These are phyloP conservation scores for Inonotus hispidus DNA, from an alignment of 1,284 basidiomycete genomes.

Conservation along the genomic window DNA sequence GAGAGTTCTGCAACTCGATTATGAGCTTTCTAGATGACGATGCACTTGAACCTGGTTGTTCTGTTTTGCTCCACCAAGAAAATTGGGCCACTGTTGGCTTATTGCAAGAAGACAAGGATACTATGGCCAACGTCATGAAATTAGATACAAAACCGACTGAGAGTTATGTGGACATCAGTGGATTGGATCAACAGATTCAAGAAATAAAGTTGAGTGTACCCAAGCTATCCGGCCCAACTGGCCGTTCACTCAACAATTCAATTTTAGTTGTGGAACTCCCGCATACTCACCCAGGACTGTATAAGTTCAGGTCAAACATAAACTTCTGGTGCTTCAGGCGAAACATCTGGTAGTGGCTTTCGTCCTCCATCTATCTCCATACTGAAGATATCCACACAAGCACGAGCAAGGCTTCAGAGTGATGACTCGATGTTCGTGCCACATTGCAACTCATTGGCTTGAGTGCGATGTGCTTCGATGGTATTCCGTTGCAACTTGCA, in stretches of 20 bases:
- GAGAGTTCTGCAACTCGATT: slow-evolving; percentile 97
- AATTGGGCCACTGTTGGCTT: slow-evolving; percentile 94
- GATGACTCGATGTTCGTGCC: too few relatives aligned
- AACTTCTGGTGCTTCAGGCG: too few relatives aligned
- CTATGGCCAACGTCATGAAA: slow-evolving; percentile 98
- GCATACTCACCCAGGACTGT: slow-evolving; percentile 95
- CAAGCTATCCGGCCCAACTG: background rate
- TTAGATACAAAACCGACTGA: slow-evolving; percentile 98
- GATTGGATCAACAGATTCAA: slow-evolving; percentile 94
- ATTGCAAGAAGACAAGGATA: slow-evolving; percentile 94
- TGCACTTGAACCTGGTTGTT: slow-evolving; percentile 92
- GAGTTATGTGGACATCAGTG: slow-evolving; percentile 98
- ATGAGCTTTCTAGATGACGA: slow-evolving; percentile 99
- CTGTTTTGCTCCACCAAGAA: slow-evolving; percentile 95
- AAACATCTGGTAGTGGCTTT: too few relatives aligned
- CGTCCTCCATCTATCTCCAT: too few relatives aligned
- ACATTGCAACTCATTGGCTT: too few relatives aligned
- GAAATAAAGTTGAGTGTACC: slow-evolving; percentile 82
- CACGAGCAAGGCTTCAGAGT: too few relatives aligned
- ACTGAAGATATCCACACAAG: too few relatives aligned
- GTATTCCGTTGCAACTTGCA: too few relatives aligned
- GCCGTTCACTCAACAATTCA: slow-evolving; percentile 7
- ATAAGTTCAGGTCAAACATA: too few relatives aligned
- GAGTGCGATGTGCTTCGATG: too few relatives aligned
- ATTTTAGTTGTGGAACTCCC: slow-evolving; percentile 90